phyloP scores from a whole-genome alignment of 257 asterid genomes.

The Solanum tarapatanum region DNA sequence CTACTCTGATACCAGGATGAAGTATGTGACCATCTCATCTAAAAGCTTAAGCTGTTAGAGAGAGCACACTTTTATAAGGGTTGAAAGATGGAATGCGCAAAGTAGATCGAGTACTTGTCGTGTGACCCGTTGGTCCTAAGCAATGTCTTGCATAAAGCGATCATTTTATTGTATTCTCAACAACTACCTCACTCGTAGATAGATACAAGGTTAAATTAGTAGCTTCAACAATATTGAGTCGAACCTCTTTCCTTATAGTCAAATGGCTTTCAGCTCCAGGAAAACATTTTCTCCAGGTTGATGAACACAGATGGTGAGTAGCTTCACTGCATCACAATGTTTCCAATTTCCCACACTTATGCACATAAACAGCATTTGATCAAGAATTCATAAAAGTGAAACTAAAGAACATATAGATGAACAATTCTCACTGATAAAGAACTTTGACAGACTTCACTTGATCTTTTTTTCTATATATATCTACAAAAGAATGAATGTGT shows the following conservation, averaged over 20 bases:
- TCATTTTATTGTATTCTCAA: background rate
- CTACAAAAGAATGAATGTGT: background rate
- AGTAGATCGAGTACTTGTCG: no score
- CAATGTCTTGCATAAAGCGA: no score
- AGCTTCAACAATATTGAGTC: background rate
- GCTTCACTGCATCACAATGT: background rate
- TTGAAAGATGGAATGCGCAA: no score
- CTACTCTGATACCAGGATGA: no score
- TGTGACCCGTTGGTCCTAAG: no score
- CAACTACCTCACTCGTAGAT: background rate
- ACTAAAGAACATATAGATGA: background rate
- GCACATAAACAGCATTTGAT: background rate
- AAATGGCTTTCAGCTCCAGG: background rate
- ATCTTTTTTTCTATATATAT: background rate
- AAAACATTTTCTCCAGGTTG: background rate
- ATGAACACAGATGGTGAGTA: background rate
- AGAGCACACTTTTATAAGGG: no score
- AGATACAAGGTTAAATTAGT: no score
- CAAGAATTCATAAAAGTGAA: background rate
- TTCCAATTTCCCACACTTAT: background rate
- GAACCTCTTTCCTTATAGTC: background rate
- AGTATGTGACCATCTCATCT: no score
- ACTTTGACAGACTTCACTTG: background rate
- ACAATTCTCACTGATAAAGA: background rate
- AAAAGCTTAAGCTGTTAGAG: no score